Evolutionary conservation across 2,329 filamentous ascomycete species (phyloP).

Genomic region (Coniochaeta ligniaria): DNA sequence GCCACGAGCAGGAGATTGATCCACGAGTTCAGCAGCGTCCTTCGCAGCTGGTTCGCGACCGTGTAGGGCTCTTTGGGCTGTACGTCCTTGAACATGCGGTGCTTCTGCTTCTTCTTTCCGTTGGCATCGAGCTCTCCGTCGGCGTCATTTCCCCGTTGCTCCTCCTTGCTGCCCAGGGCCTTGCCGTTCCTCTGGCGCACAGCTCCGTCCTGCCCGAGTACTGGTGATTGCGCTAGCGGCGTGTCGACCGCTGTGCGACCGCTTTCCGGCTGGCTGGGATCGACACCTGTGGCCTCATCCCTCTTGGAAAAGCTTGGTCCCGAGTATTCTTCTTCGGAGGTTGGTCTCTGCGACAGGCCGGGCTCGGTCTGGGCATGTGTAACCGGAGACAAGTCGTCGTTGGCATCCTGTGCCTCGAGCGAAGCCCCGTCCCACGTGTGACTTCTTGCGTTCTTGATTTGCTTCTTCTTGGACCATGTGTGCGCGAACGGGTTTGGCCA

Average conservation of each 20-base stretch:
- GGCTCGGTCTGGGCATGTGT: constrained; percentile 25
- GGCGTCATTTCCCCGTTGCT: constrained; percentile 14
- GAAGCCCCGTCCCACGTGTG: constrained; percentile 28
- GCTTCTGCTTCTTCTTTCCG: constrained; percentile 29
- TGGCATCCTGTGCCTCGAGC: constrained; percentile 11
- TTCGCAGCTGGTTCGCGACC: constrained; percentile 58
- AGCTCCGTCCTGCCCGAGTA: neutral
- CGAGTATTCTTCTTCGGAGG: neutral
- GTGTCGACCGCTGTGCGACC: neutral
- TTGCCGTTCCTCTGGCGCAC: constrained; percentile 16
- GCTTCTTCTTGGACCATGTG: constrained; percentile 23
- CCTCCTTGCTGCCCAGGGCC: constrained; percentile 12
- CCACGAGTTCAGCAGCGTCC: constrained; percentile 75
- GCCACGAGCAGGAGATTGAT: constrained; percentile 77
- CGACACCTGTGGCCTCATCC: neutral
- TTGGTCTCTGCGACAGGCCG: constrained; percentile 4
- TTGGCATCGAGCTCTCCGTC: constrained; percentile 14
- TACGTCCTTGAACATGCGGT: constrained; percentile 37
- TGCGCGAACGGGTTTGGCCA: constrained; percentile 37
- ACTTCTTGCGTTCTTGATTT: constrained; percentile 14
- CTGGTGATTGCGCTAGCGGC: neutral
- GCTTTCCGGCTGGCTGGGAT: neutral
- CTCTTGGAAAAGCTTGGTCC: neutral
- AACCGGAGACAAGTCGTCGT: constrained; percentile 18
- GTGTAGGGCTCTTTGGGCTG: constrained; percentile 51